phyloP scores from a whole-genome alignment of 2,329 filamentous ascomycete species.

The Aspergillus floridensis region DNA sequence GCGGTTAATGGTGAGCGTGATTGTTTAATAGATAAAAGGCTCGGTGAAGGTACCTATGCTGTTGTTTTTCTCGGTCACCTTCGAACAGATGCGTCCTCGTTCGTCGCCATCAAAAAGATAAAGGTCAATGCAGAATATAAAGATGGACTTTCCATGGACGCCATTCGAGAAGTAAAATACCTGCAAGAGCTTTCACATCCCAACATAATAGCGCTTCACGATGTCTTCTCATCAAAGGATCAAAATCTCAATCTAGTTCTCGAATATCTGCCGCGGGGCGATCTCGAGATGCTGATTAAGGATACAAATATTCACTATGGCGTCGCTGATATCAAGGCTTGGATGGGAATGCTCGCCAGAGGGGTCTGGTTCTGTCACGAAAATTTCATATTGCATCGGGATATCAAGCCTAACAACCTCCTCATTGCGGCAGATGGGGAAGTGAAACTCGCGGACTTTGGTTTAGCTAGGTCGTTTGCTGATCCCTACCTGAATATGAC shows the following conservation, averaged over 20 bases:
- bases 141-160: constrained; percentile 91
- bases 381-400: constrained; percentile 88
- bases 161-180: constrained; percentile 92
- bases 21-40: constrained; percentile 66
- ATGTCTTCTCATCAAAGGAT: constrained; percentile 93
- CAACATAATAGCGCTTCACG: constrained; percentile 89
- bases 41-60: constrained; percentile 96
- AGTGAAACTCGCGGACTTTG: constrained; percentile 96
- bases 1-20: neutral
- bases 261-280: constrained; percentile 88
- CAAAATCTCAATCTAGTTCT: constrained; percentile 95
- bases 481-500: constrained; percentile 91
- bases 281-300: constrained; percentile 90
- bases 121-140: constrained; percentile 62
- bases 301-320: constrained; percentile 81
- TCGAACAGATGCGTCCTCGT: constrained; percentile 64
- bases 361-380: constrained; percentile 97
- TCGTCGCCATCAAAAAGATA: constrained; percentile 67
- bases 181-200: constrained; percentile 91
- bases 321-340: constrained; percentile 88
- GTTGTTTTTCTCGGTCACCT: constrained; percentile 89
- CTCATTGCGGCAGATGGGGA: constrained; percentile 90
- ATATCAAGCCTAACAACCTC: constrained; percentile 99
- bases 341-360: constrained; percentile 95
- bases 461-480: constrained; percentile 82